A percentile compares a stretch with the other conserved stretches of the same genome.
phyloP scores from a whole-genome alignment of 805 yeast genomes.

The Wickerhamomyces chaumierensis region DNA sequence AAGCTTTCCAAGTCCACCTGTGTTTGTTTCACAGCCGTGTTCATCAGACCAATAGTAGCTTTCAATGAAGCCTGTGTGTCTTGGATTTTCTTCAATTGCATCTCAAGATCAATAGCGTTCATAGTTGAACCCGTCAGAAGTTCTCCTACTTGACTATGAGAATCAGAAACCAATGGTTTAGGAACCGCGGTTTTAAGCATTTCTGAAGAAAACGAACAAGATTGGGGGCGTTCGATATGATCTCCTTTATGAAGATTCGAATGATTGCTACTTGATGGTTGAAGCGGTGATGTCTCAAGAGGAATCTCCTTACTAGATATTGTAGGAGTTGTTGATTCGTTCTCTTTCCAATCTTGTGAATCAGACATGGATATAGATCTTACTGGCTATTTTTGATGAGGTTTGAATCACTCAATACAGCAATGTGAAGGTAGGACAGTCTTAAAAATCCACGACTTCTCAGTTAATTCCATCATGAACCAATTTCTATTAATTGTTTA shows the following conservation, averaged over 20 bases:
- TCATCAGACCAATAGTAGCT: conserved; percentile 17
- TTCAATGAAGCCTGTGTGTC: conserved; percentile 21
- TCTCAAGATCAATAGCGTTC: conserved; percentile 14
- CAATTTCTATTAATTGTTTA: too few species aligned
- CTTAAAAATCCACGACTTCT: too few species aligned
- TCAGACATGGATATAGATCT: too few species aligned
- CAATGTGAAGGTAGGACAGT: too few species aligned
- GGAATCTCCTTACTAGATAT: neutral
- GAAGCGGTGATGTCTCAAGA: neutral
- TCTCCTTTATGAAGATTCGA: conserved; percentile 20
- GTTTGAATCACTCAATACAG: too few species aligned
- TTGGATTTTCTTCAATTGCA: conserved; percentile 17
- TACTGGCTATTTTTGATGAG: too few species aligned
- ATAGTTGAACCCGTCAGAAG: conserved; percentile 10
- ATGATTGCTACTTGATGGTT: neutral
- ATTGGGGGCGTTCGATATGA: conserved; percentile 29
- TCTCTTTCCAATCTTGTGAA: neutral
- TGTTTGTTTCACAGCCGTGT: conserved; percentile 17
- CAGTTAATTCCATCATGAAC: too few species aligned
- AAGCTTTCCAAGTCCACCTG: conserved; percentile 18
- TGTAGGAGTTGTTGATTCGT: neutral
- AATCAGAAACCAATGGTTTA: conserved; percentile 4
- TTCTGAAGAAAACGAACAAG: conserved; percentile 29
- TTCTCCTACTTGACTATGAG: conserved; percentile 14
- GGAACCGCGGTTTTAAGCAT: conserved; percentile 18